phyloP scores from a whole-genome alignment of 2,329 filamentous ascomycete species.

The Beauveria scarabaeidicola region DNA sequence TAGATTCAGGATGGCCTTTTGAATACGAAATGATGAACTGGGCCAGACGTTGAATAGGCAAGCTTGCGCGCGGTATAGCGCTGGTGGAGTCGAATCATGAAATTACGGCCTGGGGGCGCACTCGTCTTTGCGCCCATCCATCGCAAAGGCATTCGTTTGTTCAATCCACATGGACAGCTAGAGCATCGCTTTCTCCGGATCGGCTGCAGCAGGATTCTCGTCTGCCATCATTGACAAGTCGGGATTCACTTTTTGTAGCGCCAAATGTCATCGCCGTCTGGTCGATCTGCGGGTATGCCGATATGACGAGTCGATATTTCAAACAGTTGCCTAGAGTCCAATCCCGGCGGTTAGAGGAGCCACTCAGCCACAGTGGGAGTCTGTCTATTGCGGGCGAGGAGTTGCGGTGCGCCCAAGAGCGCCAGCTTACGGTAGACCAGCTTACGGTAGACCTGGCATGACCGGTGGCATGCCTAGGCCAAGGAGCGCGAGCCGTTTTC shows the following conservation, averaged over 20 bases:
- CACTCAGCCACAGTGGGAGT: not conserved
- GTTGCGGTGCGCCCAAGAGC: not conserved
- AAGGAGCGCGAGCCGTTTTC: too few relatives aligned
- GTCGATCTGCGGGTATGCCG: slow-evolving; percentile 7
- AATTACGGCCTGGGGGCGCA: not conserved
- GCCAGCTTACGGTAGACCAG: not conserved
- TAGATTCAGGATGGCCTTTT: not conserved
- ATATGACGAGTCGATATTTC: slow-evolving; percentile 6
- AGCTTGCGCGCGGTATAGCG: not conserved
- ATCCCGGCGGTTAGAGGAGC: not conserved
- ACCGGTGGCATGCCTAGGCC: not conserved
- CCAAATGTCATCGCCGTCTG: not conserved
- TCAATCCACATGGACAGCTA: not conserved
- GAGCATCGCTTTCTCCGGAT: not conserved
- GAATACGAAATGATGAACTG: slow-evolving; percentile 1
- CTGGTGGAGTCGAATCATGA: not conserved
- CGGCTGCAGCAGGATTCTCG: not conserved
- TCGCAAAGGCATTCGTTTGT: not conserved
- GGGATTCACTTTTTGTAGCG: not conserved
- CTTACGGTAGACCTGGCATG: not conserved
- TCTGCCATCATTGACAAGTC: not conserved
- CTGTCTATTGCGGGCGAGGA: not conserved
- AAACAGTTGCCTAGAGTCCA: not conserved
- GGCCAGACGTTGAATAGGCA: not conserved
- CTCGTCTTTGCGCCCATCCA: not conserved